phyloP scores from a whole-genome alignment of 2,329 filamentous ascomycete species.

The Achaetomium macrosporum region DNA sequence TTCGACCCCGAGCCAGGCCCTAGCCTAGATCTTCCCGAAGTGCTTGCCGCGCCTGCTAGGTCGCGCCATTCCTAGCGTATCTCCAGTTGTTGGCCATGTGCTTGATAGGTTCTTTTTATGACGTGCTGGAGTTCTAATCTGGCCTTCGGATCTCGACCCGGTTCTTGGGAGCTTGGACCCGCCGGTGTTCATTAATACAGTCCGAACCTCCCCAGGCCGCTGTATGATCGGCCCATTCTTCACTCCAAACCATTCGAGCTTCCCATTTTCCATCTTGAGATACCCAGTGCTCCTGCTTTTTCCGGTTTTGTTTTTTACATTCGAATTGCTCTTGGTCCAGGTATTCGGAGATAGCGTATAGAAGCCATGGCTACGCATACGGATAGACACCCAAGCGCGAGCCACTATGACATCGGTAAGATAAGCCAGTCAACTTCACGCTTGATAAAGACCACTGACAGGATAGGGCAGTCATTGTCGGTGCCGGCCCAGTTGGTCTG shows the following conservation, averaged over 20 bases:
- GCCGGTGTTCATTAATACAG: constrained; percentile 18
- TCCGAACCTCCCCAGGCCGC: neutral
- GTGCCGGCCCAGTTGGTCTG: constrained; percentile 82
- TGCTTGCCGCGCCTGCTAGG: constrained; percentile 18
- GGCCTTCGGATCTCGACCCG: constrained; percentile 17
- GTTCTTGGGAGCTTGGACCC: constrained; percentile 16
- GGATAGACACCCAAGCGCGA: constrained; percentile 15
- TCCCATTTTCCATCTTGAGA: constrained; percentile 8
- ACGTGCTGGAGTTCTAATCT: constrained; percentile 6
- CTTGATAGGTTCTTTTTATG: constrained; percentile 3
- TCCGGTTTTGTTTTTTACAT: constrained; percentile 1
- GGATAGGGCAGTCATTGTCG: constrained; percentile 65
- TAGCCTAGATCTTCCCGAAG: constrained; percentile 18
- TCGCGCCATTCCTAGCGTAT: constrained; percentile 9
- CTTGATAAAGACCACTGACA: constrained; percentile 18
- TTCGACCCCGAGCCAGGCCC: constrained; percentile 12
- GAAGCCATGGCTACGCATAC: constrained; percentile 17
- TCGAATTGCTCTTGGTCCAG: neutral
- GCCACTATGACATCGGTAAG: constrained; percentile 23
- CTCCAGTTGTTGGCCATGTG: constrained; percentile 2
- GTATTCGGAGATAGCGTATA: constrained; percentile 10
- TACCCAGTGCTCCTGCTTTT: constrained; percentile 10
- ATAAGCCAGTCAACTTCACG: no score
- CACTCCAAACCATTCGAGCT: neutral
- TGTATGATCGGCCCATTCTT: neutral